Base-by-base conservation (phyloP, 441 rosid genomes). In the Bocquillonia castaneifolia region DNA sequence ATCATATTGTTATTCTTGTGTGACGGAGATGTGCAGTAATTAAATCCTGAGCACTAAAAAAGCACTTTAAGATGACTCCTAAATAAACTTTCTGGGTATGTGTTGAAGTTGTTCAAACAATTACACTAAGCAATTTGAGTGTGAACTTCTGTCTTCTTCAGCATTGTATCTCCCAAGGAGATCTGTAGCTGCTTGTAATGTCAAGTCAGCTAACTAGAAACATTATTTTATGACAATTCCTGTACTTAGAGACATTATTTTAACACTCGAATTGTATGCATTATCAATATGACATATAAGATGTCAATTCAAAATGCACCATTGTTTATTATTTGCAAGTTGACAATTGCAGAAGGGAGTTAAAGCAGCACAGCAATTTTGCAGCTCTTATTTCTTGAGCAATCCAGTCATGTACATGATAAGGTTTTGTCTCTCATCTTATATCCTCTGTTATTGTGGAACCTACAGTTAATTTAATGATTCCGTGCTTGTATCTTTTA, bases 401-500 rank as follows among this genome's bases (percentile, higher is more conserved):
- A 85, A 86, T 82, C 86, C 95, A 32, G 96, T 93, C 66, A 84
- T 91, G 97, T 75, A 76, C 83, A 89, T 83, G 92, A 89, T 91
- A 81, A 93, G 96, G 99, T 93, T 68, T 79, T 23, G 10, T 66
- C 42, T 69, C 22, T 63, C 44, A 28, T 34, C 54, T 44, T 0
- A n/a, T 20, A 14, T 28, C 15, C 25, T 40, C 7, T 59, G 22
- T 48, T 44, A 18, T 34, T 67, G 26, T 32, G 5, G 13, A 65
- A 60, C 23, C 10, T 52, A 2, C 45, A 15, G 5, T 26, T 52
- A 23, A 23, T n/a, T 53, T 18, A 13, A 25, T 62, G n/a, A 20
- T 44, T 32, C 44, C 54, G 39, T 61, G 48, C 34, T 26, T 54
- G 63, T 47, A 20, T 3, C 56, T 55, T 63, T 14, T 1, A n/a